Conservation (phyloP, 2,329 filamentous ascomycete genomes). For the Aureobasidium pullulans region DNA sequence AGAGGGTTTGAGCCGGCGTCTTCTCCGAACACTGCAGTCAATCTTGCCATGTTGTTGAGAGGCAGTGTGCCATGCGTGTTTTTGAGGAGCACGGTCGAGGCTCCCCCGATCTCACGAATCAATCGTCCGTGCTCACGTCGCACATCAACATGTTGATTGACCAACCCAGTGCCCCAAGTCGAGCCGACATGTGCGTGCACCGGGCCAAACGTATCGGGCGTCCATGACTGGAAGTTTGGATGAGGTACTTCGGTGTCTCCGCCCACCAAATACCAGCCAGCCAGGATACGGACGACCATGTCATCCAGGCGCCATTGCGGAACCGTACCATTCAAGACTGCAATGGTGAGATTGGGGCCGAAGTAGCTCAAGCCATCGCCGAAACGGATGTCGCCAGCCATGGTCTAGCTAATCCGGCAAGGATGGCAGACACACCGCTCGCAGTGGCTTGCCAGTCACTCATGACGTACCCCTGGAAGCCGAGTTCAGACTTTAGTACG, state of each 20-base stretch:
- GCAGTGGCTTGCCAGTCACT: constrained; percentile 63
- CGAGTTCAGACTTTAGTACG: constrained; percentile 61
- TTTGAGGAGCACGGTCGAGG: constrained; percentile 43
- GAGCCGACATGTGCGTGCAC: constrained; percentile 55
- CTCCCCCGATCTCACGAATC: constrained; percentile 57
- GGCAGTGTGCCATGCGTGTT: constrained; percentile 37
- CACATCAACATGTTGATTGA: constrained; percentile 75
- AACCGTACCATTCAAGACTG: constrained; percentile 22
- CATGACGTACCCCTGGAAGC: constrained; percentile 60
- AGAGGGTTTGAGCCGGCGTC: constrained; percentile 38
- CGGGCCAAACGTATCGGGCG: constrained; percentile 54
- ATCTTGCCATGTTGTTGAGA: constrained; percentile 36
- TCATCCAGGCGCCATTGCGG: constrained; percentile 33
- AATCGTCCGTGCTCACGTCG: constrained; percentile 61
- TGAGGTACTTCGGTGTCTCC: constrained; percentile 40
- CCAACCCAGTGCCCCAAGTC: constrained; percentile 36
- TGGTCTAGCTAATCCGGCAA: constrained; percentile 57
- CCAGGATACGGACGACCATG: constrained; percentile 37
- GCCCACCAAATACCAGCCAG: constrained; percentile 43
- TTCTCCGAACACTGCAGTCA: constrained; percentile 43
- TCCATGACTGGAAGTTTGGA: constrained; percentile 43
- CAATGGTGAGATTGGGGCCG: constrained; percentile 22
- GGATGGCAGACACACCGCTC: constrained; percentile 50
- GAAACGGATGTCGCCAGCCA: constrained; percentile 46
- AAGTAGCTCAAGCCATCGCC: constrained; percentile 19